A percentile compares a stretch with the other conserved stretches of the same genome.
Evolutionary conservation across 495 filamentous ascomycete species (phyloP).

Genomic region (Annulohypoxylon maeteangense): DNA sequence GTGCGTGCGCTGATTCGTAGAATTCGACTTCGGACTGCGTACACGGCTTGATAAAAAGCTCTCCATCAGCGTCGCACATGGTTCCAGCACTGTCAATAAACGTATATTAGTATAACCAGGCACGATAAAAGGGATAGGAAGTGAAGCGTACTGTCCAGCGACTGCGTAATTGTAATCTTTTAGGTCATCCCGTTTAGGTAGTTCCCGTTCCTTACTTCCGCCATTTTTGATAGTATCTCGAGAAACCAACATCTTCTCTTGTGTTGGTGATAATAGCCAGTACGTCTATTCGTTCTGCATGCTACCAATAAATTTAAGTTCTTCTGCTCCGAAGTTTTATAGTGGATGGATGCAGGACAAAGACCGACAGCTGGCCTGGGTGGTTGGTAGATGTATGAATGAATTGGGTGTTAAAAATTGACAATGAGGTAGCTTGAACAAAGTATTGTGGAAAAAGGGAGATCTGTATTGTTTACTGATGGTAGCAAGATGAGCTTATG

Average conservation of each 20-base stretch:
- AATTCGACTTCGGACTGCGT: constrained; percentile 87
- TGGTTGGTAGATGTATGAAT: constrained; percentile 6
- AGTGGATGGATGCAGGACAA: constrained; percentile 13
- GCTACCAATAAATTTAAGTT: constrained; percentile 2
- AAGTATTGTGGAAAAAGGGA: not conserved
- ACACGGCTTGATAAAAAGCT: constrained; percentile 94
- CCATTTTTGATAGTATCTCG: constrained; percentile 39
- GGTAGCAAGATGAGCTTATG: not conserved
- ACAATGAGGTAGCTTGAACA: not conserved
- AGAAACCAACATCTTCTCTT: constrained; percentile 42
- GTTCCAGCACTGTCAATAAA: constrained; percentile 79
- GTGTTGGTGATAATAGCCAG: constrained; percentile 6
- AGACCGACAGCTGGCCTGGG: constrained; percentile 27
- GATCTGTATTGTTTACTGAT: constrained; percentile 1
- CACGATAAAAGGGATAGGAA: not conserved
- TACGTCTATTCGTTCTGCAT: constrained; percentile 26
- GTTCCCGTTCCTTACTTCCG: constrained; percentile 34
- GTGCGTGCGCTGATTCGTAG: constrained; percentile 77
- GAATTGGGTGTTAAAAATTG: constrained; percentile 3
- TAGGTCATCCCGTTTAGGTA: constrained; percentile 65
- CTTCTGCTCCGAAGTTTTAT: constrained; percentile 10
- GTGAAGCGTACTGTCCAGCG: constrained; percentile 87
- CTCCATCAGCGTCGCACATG: constrained; percentile 83
- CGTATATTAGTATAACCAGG: constrained; percentile 23
- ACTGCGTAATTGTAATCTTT: constrained; percentile 82